A percentile compares a stretch with the other conserved stretches of the same genome.
Conservation (phyloP, 352 stramenopile species). For the Peronospora farinosa region DNA sequence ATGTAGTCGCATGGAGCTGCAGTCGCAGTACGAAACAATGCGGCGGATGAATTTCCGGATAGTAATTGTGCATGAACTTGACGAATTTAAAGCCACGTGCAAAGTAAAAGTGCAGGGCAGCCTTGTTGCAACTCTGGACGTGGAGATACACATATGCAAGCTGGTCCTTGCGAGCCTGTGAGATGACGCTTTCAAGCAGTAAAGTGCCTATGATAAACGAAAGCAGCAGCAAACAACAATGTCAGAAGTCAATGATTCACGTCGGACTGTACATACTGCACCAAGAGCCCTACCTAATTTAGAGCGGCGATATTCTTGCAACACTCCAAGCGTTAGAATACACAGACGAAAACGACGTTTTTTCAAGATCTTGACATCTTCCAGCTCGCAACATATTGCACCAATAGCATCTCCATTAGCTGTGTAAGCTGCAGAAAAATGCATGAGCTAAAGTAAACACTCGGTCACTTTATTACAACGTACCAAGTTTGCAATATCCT, state of each 20-base stretch:
- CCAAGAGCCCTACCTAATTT: slow-evolving; percentile 24
- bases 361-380: slow-evolving; percentile 22
- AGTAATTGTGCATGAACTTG: slow-evolving; percentile 90
- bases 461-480: neutral
- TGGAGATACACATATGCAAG: slow-evolving; percentile 82
- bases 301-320: slow-evolving; percentile 80
- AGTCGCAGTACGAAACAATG: slow-evolving; percentile 91
- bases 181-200: slow-evolving; percentile 41
- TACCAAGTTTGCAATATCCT: slow-evolving; percentile 56
- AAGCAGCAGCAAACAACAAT: too few relatives aligned
- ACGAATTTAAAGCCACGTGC: slow-evolving; percentile 79
- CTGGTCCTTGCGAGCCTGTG: slow-evolving; percentile 26
- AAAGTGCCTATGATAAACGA: slow-evolving; percentile 35
- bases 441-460: neutral
- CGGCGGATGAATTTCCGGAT: slow-evolving; percentile 89
- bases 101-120: slow-evolving; percentile 88
- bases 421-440: slow-evolving; percentile 43
- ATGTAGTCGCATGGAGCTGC: slow-evolving; percentile 7
- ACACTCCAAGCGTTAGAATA: slow-evolving; percentile 91
- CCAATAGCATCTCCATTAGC: slow-evolving; percentile 47
- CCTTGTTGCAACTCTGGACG: slow-evolving; percentile 89
- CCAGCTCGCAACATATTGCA: slow-evolving; percentile 84
- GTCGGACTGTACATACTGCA: too few relatives aligned
- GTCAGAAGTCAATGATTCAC: too few relatives aligned
- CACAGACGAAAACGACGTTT: slow-evolving; percentile 24